phyloP scores from a whole-genome alignment of 202 grass and related monocot genomes.

The Zizania palustris region DNA sequence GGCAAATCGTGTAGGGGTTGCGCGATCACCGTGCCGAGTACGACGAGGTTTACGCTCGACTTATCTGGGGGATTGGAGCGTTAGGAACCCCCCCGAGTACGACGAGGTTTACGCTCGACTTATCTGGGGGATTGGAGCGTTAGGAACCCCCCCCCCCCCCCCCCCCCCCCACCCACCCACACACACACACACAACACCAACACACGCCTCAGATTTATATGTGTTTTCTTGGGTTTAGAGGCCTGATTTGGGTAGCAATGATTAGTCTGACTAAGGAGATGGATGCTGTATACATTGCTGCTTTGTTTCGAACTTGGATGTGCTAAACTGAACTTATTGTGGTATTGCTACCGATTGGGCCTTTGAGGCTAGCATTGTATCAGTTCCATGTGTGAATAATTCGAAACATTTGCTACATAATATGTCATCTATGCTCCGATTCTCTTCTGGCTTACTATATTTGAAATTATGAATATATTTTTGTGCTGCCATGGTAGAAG shows the following conservation, averaged over 20 bases:
- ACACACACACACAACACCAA: too few species aligned
- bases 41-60: not conserved
- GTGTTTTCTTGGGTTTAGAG: not conserved
- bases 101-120: not conserved
- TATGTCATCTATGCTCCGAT: not conserved
- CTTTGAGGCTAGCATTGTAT: slow-evolving; percentile 7
- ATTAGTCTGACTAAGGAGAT: slow-evolving; percentile 24
- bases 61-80: not conserved
- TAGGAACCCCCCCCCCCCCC: too few species aligned
- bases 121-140: not conserved
- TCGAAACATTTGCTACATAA: not conserved
- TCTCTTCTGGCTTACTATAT: not conserved
- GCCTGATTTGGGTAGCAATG: slow-evolving; percentile 4
- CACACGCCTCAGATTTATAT: too few species aligned
- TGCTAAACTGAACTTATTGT: not conserved
- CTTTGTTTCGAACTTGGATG: not conserved
- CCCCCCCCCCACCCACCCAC: not conserved
- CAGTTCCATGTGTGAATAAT: slow-evolving; percentile 26
- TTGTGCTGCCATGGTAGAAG: not conserved
- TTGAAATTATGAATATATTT: not conserved
- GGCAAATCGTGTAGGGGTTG: not conserved
- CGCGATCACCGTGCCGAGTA: slow-evolving; percentile 2
- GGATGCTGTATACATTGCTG: not conserved
- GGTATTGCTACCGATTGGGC: not conserved
- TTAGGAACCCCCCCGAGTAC: not conserved